Conservation (phyloP, 2,329 filamentous ascomycete genomes). For the Trichoderma atroviride region DNA sequence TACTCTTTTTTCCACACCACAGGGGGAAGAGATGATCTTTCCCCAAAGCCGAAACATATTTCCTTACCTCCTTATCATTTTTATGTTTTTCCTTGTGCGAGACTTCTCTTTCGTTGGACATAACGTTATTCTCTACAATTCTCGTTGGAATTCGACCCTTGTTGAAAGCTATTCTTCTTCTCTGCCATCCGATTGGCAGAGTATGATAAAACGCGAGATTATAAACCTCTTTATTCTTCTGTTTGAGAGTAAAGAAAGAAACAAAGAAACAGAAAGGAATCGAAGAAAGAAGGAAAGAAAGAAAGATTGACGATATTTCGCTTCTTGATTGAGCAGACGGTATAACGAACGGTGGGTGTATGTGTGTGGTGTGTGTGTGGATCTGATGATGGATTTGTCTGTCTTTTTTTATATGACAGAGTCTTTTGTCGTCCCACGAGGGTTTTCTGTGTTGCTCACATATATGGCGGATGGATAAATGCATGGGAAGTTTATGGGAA, state of each 20-base stretch:
- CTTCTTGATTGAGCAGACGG: neutral
- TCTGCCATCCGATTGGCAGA: neutral
- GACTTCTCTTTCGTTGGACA: conserved; percentile 23
- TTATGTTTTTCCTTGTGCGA: conserved; percentile 3
- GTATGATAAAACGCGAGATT: neutral
- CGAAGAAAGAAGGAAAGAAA: neutral
- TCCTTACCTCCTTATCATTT: neutral
- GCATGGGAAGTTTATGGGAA: conserved; percentile 6
- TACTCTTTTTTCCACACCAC: conserved; percentile 14
- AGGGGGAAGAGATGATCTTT: conserved; percentile 4
- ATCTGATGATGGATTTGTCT: neutral
- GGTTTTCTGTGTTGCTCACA: neutral
- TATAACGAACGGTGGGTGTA: neutral
- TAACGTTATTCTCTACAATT: conserved; percentile 5
- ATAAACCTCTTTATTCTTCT: neutral
- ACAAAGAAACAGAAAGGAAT: neutral
- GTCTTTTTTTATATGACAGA: neutral
- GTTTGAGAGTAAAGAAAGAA: neutral
- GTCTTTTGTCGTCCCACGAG: neutral
- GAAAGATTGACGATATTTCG: conserved; percentile 10
- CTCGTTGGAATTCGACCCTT: neutral
- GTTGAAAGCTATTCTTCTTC: neutral
- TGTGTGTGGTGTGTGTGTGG: neutral
- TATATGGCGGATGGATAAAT: neutral
- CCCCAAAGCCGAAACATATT: conserved; percentile 18